phyloP scores from a whole-genome alignment of 352 stramenopile species.

The Thraustochytrium sp. region DNA sequence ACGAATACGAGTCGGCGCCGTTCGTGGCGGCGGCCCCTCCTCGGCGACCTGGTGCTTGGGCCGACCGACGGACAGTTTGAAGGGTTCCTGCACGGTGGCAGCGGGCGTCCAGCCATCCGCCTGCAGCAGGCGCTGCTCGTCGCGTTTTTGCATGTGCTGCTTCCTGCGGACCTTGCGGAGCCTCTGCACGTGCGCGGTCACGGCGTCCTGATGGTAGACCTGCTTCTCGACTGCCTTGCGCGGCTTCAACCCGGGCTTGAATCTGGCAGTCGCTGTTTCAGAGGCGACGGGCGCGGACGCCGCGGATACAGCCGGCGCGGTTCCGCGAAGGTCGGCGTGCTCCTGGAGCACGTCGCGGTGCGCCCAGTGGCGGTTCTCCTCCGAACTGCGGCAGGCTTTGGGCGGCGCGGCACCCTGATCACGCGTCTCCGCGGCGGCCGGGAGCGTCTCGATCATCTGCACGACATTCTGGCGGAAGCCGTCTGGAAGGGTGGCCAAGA shows the following conservation, averaged over 20 bases:
- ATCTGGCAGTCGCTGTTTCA: neutral
- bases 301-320: neutral
- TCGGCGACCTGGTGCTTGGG: too few relatives aligned
- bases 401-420: too few relatives aligned
- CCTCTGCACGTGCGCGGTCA: neutral
- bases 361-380: neutral
- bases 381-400: too few relatives aligned
- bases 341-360: neutral
- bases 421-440: neutral
- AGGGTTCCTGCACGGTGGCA: neutral
- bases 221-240: neutral
- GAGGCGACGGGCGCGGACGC: too few relatives aligned
- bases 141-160: neutral
- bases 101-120: neutral
- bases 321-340: neutral
- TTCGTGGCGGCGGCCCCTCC: too few relatives aligned
- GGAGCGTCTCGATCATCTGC: neutral
- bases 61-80: neutral
- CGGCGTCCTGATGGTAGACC: neutral
- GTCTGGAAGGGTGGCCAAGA: neutral
- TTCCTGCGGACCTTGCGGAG: neutral
- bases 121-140: neutral
- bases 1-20: too few relatives aligned
- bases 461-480: slow-evolving; percentile 1
- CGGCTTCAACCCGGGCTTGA: neutral